These are phyloP conservation scores for Discostella stelligeroides DNA, from an alignment of 108 stramenopile genomes.

Conservation along the genomic window DNA sequence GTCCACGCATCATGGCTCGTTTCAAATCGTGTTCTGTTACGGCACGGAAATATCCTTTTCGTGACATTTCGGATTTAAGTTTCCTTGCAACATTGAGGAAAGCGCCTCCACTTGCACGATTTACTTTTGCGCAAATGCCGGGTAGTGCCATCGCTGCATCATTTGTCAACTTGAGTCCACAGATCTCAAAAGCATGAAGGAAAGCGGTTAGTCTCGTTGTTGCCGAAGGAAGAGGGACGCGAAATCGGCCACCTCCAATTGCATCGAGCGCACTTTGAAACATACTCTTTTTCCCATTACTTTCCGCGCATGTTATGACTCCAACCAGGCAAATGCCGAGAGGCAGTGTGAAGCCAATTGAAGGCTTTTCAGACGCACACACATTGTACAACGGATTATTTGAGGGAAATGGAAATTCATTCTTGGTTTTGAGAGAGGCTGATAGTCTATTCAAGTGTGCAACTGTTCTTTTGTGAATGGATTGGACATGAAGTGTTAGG, in stretches of 20 bases:
- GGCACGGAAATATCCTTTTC: slow-evolving; percentile 3
- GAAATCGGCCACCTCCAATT: slow-evolving; percentile 57
- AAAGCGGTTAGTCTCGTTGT: slow-evolving; percentile 57
- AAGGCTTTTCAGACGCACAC: slow-evolving; percentile 8
- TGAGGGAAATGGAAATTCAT: slow-evolving; percentile 70
- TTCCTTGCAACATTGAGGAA: slow-evolving; percentile 54
- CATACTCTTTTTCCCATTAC: slow-evolving; percentile 39
- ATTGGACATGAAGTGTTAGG: not conserved
- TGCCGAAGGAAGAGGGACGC: slow-evolving; percentile 56
- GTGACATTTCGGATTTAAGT: slow-evolving; percentile 22
- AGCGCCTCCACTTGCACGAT: slow-evolving; percentile 56
- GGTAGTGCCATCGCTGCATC: slow-evolving; percentile 46
- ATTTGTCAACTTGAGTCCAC: slow-evolving; percentile 41
- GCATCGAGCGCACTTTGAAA: slow-evolving; percentile 50
- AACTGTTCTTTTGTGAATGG: slow-evolving; percentile 21
- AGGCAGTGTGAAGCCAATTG: slow-evolving; percentile 49
- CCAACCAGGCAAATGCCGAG: slow-evolving; percentile 73
- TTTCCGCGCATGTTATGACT: slow-evolving; percentile 70
- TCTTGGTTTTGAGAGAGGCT: slow-evolving; percentile 40
- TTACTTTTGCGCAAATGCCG: slow-evolving; percentile 55
- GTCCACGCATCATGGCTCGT: slow-evolving; percentile 36
- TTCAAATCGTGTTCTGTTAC: slow-evolving; percentile 46
- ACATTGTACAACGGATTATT: slow-evolving; percentile 71
- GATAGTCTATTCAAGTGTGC: slow-evolving; percentile 66
- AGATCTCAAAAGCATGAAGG: slow-evolving; percentile 45